Evolutionary conservation across 768 basidiomycete genomes (phyloP), one percentile per base, ranked within the genome.

Genomic region (Termitomyces eurrhizus): DNA sequence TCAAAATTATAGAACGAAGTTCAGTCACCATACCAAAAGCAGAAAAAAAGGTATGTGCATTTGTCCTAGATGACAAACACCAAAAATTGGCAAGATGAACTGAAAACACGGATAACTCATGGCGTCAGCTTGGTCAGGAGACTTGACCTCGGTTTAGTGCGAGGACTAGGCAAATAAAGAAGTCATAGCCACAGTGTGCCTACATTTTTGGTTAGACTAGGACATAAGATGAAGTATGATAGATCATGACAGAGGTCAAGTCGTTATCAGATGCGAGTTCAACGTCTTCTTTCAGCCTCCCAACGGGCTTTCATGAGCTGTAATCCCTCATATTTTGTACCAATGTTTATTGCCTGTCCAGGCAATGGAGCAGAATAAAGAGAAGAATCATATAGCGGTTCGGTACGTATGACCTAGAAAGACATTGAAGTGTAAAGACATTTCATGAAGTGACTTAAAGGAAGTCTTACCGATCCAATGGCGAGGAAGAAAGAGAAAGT

Each of bases 401-500:
- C 94, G 53, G 87, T 95, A 62, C 94, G 91, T 62, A 97, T 96
- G 36, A 96, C 94, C 94, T 95, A 58, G 48, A 60, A 61, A 51
- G 53, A 32, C 48, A 53, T 24, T 24, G 56, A 63, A 13, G n/a
- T 42, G 56, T 57, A 45, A 56, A 56, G 62, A 58, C 56, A 26
- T 41, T 56, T 32, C 33, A 9, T 18, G 21, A 26, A n/a, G 9
- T 16, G 26, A 29, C 13, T 33, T 24, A 36, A 52, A 33, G 16
- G 36, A 33, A 61, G 86, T 49, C 41, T 68, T 69, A 95, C 94
- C 35, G 94, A 94, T 69, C 93, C 91, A 69, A 97, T 92, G 44
- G 93, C 85, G 62, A 98, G 87, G 87, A 98, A 98, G 79, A 98
- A 98, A 3, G 89, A 89, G 73, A 99, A 98, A 0, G 96, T 97